Evolutionary conservation across 495 filamentous ascomycete species (phyloP).

Genomic region (Penicillium verhagenii): DNA sequence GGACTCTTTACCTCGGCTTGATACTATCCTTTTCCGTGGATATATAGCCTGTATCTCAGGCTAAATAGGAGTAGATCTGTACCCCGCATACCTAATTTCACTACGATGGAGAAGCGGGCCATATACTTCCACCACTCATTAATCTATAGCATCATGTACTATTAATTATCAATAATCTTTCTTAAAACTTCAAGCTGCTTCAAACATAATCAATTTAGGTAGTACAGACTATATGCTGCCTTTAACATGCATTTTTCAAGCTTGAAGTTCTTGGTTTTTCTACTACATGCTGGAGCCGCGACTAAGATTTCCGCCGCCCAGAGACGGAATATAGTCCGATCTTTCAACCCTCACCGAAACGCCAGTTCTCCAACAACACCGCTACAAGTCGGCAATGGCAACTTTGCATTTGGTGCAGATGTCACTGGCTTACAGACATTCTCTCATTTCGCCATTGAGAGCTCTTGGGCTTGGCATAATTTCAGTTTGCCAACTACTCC

Average conservation of each 20-base stretch:
- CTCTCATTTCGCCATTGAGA: constrained; percentile 14
- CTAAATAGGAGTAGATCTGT: neutral
- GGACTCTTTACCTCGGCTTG: too few species aligned
- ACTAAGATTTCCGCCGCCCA: constrained; percentile 37
- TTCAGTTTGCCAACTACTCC: constrained; percentile 8
- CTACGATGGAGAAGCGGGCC: neutral
- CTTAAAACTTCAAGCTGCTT: too few species aligned
- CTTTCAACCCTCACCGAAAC: constrained; percentile 18
- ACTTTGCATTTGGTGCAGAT: constrained; percentile 23
- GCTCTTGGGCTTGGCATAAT: constrained; percentile 19
- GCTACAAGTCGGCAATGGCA: constrained; percentile 21
- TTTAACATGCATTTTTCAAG: neutral
- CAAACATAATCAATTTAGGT: too few species aligned
- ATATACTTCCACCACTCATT: neutral
- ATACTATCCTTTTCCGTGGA: too few species aligned
- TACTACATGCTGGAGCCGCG: neutral
- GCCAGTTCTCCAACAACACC: constrained; percentile 16
- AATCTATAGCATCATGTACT: neutral
- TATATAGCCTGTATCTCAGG: neutral
- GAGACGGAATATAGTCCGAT: constrained; percentile 28
- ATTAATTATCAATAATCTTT: too few species aligned
- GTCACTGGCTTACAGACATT: constrained; percentile 21
- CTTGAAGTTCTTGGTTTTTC: neutral
- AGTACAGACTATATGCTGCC: neutral
- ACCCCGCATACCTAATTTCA: neutral